phyloP scores from a whole-genome alignment of 192 early-diverging fungal species.

The Coemansia sp. region DNA sequence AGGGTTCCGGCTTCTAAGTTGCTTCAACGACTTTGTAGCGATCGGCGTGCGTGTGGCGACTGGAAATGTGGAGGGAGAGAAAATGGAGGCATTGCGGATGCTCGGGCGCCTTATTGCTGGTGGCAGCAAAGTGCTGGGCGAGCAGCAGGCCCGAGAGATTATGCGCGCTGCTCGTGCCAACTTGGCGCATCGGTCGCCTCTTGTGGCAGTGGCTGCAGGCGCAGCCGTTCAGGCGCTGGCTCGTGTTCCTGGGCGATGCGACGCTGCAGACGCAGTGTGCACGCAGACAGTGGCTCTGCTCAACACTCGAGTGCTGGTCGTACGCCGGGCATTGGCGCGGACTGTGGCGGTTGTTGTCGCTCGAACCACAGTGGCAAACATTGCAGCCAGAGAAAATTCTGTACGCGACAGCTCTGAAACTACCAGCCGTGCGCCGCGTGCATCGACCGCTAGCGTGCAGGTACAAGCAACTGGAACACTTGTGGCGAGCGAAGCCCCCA shows the following conservation, averaged over 20 bases:
- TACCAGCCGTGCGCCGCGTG: neutral
- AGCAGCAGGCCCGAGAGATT: conserved; percentile 71
- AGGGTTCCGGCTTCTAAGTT: conserved; percentile 53
- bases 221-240: conserved; percentile 28
- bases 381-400: neutral
- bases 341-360: conserved; percentile 23
- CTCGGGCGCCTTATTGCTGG: conserved; percentile 67
- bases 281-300: conserved; percentile 20
- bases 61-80: conserved; percentile 22
- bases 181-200: conserved; percentile 67
- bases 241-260: neutral
- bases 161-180: conserved; percentile 64
- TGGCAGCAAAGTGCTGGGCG: conserved; percentile 65
- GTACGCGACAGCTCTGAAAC: conserved; percentile 18
- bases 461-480: neutral
- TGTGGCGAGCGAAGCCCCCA: neutral
- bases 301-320: conserved; percentile 25
- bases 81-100: conserved; percentile 69
- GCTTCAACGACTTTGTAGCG: conserved; percentile 48
- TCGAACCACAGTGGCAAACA: conserved; percentile 9
- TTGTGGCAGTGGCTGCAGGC: conserved; percentile 34
- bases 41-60: conserved; percentile 25
- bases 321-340: conserved; percentile 30
- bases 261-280: neutral
- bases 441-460: neutral